These are phyloP conservation scores for Thalassiosira livingstoniorum DNA, from an alignment of 352 stramenopile genomes.

Conservation along the genomic window DNA sequence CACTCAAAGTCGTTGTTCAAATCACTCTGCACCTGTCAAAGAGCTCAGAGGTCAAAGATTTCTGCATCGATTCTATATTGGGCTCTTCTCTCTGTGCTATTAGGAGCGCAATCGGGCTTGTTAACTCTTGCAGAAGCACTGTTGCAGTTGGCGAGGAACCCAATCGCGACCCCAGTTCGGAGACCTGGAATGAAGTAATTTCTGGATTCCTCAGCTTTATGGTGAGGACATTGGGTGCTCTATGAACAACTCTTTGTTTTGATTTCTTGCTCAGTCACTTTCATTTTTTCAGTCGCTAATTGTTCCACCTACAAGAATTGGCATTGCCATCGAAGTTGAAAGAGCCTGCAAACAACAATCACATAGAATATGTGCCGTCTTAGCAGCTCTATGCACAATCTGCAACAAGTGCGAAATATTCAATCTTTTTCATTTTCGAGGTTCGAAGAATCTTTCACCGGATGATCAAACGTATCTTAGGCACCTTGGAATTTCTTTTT, in stretches of 20 bases:
- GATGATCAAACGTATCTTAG: constrained; percentile 34
- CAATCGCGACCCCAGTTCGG: neutral
- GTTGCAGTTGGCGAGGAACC: no score
- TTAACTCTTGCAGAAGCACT: constrained; percentile 8
- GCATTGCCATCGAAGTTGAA: neutral
- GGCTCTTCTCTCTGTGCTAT: constrained; percentile 43
- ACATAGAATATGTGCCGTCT: constrained; percentile 30
- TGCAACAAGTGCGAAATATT: constrained; percentile 4
- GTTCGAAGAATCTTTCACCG: neutral
- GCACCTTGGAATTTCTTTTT: constrained; percentile 38
- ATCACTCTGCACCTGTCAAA: constrained; percentile 2
- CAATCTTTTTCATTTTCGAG: constrained; percentile 19
- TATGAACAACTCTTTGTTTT: neutral
- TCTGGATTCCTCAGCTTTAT: constrained; percentile 31
- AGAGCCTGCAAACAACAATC: constrained; percentile 39
- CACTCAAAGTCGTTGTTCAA: constrained; percentile 28
- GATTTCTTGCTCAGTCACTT: no score
- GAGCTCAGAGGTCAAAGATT: no score
- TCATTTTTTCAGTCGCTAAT: neutral
- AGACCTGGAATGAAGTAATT: constrained; percentile 1
- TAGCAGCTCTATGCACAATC: constrained; percentile 45
- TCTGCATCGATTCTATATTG: constrained; percentile 38
- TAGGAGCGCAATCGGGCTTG: constrained; percentile 18
- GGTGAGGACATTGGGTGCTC: constrained; percentile 25
- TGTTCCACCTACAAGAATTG: constrained; percentile 16